Base-by-base conservation (phyloP, 2,329 filamentous ascomycete species). In the Phoma sp. region DNA sequence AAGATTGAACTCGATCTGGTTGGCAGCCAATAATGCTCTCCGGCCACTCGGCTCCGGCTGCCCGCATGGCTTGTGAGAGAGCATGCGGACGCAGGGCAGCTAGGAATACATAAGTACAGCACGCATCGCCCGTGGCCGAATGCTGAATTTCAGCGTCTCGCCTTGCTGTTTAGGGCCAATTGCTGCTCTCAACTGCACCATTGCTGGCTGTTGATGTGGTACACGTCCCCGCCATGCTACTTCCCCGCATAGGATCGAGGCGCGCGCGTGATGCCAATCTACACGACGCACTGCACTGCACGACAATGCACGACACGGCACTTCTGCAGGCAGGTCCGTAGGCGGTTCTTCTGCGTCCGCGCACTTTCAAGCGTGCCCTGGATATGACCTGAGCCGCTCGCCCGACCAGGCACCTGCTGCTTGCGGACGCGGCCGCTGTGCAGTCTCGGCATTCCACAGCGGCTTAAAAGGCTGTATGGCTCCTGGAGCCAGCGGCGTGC, bases 391-490 rank as follows among this genome's bases (percentile, higher is more conserved):
- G 39, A 49, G 51, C 45, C 51, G 51, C 34, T 54, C 45, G 51
- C 39, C 51, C 51, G 51, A 40, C 57, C 42, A 46, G 36, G 29
- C 36, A 59, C 48, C 56, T 61, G 57, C 56, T 59, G 43, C 47
- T 59, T 56, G 43, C 53, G 56, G 59, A 33, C 42, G 34, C 36
- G 47, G 33, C 46, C 29, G 40, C 28, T 15, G 58, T 40, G 17
- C 40, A 39, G 30, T 45, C 47, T 51, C 54, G 49, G 48, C 56
- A 47, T 47, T 53, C 42, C 38, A 53, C 25, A 47, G 53, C 47
- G 53, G 45, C 40, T 53, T 56, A 49, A 60, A 59, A 52, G 54
- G 33, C 49, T 47, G 48, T 59, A 38, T 53, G 42, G 49, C 51
- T 49, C 67, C 61, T 32, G 23, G 43, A 32, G 43, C 33, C 37